These are phyloP conservation scores for Penicillium sp. DNA, from an alignment of 2,329 filamentous ascomycete genomes.

Conservation along the genomic window DNA sequence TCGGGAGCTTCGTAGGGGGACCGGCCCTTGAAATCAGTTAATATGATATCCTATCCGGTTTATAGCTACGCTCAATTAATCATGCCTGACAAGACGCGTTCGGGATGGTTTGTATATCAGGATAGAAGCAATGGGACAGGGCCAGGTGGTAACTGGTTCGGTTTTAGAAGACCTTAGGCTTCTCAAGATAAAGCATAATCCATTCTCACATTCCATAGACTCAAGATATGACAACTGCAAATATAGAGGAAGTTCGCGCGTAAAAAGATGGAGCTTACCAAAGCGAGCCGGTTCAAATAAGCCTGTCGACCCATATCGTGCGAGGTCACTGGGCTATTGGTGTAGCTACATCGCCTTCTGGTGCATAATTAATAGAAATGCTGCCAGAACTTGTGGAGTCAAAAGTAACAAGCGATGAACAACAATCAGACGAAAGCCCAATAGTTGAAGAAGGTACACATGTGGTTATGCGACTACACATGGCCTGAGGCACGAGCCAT, in stretches of 20 bases:
- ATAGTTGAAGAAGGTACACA: neutral
- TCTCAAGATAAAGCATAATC: neutral
- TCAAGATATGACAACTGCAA: neutral
- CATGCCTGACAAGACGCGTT: neutral
- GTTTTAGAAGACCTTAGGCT: neutral
- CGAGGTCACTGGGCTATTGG: slow-evolving; percentile 1
- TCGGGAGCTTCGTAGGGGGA: slow-evolving; percentile 49
- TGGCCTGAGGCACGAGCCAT: slow-evolving; percentile 29
- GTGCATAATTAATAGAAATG: neutral
- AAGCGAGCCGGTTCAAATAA: slow-evolving; percentile 46
- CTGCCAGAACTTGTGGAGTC: neutral
- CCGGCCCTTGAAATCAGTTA: slow-evolving; percentile 41
- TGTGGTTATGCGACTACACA: slow-evolving; percentile 14
- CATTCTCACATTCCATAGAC: neutral
- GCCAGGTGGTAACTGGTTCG: neutral
- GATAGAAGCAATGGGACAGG: neutral
- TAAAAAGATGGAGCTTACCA: slow-evolving; percentile 39
- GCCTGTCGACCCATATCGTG: slow-evolving; percentile 46
- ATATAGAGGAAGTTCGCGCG: neutral
- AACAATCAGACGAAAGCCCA: neutral
- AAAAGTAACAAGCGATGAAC: neutral
- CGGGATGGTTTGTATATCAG: slow-evolving; percentile 3
- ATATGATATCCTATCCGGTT: slow-evolving; percentile 5
- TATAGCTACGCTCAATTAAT: neutral
- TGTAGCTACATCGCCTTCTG: slow-evolving; percentile 9